phyloP scores from a whole-genome alignment of 2,329 filamentous ascomycete species.

The Rhexocercosporidium sp. region DNA sequence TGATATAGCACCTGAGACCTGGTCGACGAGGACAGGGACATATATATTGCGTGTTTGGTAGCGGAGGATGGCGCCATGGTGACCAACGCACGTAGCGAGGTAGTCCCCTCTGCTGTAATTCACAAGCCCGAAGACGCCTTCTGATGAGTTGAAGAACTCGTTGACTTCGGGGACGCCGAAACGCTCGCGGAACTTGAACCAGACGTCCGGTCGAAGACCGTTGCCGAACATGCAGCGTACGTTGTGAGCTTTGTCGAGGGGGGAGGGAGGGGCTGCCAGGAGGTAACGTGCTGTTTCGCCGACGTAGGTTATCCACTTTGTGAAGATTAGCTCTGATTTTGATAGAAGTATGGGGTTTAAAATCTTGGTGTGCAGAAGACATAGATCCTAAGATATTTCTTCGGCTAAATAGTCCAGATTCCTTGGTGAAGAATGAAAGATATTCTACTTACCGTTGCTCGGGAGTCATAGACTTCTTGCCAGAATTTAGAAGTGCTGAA shows the following conservation, averaged over 20 bases:
- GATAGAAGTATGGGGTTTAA: no score
- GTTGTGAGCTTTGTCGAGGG: conserved; percentile 62
- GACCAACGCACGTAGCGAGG: conserved; percentile 67
- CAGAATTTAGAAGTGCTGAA: conserved; percentile 76
- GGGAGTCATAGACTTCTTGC: conserved; percentile 70
- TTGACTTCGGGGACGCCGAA: conserved; percentile 66
- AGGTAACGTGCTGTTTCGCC: conserved; percentile 79
- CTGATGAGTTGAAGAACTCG: conserved; percentile 81
- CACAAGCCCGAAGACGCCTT: conserved; percentile 68
- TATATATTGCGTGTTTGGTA: conserved; percentile 57
- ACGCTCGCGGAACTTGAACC: conserved; percentile 65
- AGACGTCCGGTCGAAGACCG: conserved; percentile 71
- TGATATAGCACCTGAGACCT: conserved; percentile 68
- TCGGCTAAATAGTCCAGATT: no score
- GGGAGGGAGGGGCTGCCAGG: conserved; percentile 68
- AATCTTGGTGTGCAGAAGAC: no score
- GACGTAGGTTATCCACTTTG: conserved; percentile 79
- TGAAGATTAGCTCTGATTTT: no score
- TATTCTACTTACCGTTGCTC: no score
- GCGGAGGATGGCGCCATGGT: conserved; percentile 69
- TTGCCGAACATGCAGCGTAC: conserved; percentile 68
- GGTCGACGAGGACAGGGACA: conserved; percentile 71
- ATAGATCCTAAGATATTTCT: no score
- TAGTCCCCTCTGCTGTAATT: conserved; percentile 68
- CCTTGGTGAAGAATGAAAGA: no score